Conservation (phyloP, 2,329 filamentous ascomycete species). For the Bipolaris bicolor region DNA sequence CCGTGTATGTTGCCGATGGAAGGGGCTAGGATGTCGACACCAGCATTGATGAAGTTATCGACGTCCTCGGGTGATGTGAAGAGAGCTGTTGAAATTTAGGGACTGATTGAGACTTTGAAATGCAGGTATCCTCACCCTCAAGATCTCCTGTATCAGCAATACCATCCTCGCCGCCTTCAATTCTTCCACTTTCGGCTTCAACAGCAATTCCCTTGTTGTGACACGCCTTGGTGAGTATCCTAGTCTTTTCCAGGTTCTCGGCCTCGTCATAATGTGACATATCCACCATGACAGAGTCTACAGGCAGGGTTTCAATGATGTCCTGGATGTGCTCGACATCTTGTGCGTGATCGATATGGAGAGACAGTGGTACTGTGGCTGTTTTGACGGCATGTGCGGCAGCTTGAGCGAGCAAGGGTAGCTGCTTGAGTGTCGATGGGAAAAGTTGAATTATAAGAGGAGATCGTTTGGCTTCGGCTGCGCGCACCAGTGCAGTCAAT, state of each 20-base stretch:
- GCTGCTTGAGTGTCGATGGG: conserved; percentile 71
- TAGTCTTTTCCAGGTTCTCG: conserved; percentile 69
- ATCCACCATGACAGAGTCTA: conserved; percentile 78
- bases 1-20: conserved; percentile 79
- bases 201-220: conserved; percentile 69
- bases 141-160: conserved; percentile 70
- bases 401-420: conserved; percentile 56
- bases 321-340: conserved; percentile 51
- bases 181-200: conserved; percentile 72
- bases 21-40: conserved; percentile 74
- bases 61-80: conserved; percentile 72
- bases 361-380: conserved; percentile 51
- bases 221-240: conserved; percentile 66
- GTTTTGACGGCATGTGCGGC: conserved; percentile 51
- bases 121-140: conserved; percentile 50
- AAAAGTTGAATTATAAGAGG: conserved; percentile 48
- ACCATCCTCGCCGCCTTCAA: conserved; percentile 76
- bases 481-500: conserved; percentile 42
- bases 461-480: conserved; percentile 43
- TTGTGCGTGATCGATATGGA: conserved; percentile 58
- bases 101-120: not conserved
- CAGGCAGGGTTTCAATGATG: conserved; percentile 58
- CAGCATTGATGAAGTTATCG: conserved; percentile 70
- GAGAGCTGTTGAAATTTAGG: conserved; percentile 41
- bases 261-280: conserved; percentile 76